Base-by-base conservation (phyloP, 2,329 filamentous ascomycete species). In the Fusarium sp. region DNA sequence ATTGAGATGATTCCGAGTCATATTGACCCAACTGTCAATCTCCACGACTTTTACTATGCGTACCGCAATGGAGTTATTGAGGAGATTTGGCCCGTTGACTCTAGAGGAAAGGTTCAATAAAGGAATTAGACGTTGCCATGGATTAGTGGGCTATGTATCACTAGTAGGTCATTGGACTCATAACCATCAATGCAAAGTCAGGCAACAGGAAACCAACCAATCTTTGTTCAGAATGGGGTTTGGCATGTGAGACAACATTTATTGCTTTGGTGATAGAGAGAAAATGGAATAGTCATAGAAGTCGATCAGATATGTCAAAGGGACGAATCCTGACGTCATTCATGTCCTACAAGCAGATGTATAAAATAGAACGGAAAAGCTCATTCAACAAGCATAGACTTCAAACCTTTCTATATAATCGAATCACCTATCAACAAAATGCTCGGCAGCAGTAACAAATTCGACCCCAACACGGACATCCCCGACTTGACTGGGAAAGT, bases 1-100 rank as follows among this genome's bases (percentile, higher is more conserved):
- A 35, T 71, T 4, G 39, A 71, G 7, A 71, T 71, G 68, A 58
- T 71, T 11, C 68, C 68, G 1, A 71, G 68, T 11, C 68, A 71
- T 20, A 71, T 71, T 3, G 68, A 71, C 0, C 68, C 68, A 0
- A 71, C 68, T 5, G 61, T 71, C 3, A 71, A 71, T 21, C 23
- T 71, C 6, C 68, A 71, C 9, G 68, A 71, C 18, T 37, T 54
- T 11, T 71, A 71, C 25, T 71, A 71, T 15, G 68, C 61, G 0
- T 39, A 71, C 36, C 23, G 68, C 0, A 64, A 50, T 2, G 68
- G 65, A 2, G 3, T 40, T 0, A 51, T 71, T 10, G 62, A 67
- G 27, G 68, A 71, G 20, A 69, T 71, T 0, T 71, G 68, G 68
- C 35, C 52, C 0, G 68, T 71, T 4, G 68, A 71, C 7, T 66